Conservation (phyloP, 371 early-diverging fungal genomes). For the Mucor velutinosus region DNA sequence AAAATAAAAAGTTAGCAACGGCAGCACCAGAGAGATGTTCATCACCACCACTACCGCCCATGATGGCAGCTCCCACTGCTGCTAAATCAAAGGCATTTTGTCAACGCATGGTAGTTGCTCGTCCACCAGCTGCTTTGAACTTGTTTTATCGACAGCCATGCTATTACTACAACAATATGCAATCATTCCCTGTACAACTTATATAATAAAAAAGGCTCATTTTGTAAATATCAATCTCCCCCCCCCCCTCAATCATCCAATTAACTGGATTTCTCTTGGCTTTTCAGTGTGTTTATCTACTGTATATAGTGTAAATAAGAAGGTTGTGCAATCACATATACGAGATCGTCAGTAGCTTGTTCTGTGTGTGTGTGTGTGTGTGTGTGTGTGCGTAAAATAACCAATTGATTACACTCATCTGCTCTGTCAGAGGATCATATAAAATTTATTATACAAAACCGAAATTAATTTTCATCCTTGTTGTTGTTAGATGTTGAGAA, state of each 20-base stretch:
- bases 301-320: background rate
- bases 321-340: background rate
- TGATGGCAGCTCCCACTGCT: background rate
- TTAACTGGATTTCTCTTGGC: background rate
- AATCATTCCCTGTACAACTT: conserved; percentile 11
- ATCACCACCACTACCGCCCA: background rate
- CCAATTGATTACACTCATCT: background rate
- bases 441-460: background rate
- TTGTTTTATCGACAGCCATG: conserved; percentile 1
- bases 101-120: background rate
- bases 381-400: background rate
- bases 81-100: background rate
- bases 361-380: too few relatives aligned
- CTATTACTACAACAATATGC: background rate
- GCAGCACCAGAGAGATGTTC: background rate
- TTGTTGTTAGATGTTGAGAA: background rate
- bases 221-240: background rate
- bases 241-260: background rate
- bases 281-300: background rate
- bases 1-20: background rate
- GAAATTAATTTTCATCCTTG: background rate
- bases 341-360: background rate
- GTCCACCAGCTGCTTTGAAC: background rate
- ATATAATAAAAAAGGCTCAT: background rate
- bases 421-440: background rate